Evolutionary conservation across 176 grass and related monocot genomes (phyloP), one percentile per base, ranked within the genome.

Genomic region (Oryza punctata): DNA sequence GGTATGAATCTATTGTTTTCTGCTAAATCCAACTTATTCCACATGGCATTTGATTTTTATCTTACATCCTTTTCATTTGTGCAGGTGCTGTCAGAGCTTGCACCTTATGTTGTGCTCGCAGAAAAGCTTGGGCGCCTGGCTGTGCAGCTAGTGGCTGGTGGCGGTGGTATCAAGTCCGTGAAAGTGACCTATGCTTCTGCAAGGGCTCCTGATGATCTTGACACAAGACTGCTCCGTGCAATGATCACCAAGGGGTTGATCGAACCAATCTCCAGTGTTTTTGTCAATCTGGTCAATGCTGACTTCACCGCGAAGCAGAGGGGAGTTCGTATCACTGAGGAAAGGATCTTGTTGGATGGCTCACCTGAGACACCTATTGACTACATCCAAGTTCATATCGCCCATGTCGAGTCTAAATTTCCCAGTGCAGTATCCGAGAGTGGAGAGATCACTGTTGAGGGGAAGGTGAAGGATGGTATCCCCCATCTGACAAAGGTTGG

Each of bases 221-320:
- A 97, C 85, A 97, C 94, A 0, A 88, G 94, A 61, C 87, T 97
- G 30, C 84, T 97, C 35, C 94, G 94, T 74, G 94, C 94, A 69
- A 97, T 97, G 94, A 94, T 97, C 78, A 94, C 87, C n/a, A 97
- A 97, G 87, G 94, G 94, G 12, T 77, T 97, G 77, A 97, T 97
- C 0, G 94, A 97, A 18, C 91, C 94, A 29, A 97, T 97, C 38
- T 97, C 94, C 18, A 91, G 85, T 12, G 87, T 90, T 30, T 97
- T 97, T 40, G 84, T 97, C 21, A 97, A 97, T 77, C 83, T 97
- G 73, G 94, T 97, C 1, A 97, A 97, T 79, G 94, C 94, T 44
- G 94, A 97, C 41, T 97, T 97, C 23, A 89, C 87, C 0, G 94
- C 94, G 10, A 97, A 97, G 35, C 94, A 97, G 69, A 90, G 94